Evolutionary conservation across 108 stramenopile genomes (phyloP), one percentile per base, ranked within the genome.

Genomic region (Cyclostephanos tholiformis): DNA sequence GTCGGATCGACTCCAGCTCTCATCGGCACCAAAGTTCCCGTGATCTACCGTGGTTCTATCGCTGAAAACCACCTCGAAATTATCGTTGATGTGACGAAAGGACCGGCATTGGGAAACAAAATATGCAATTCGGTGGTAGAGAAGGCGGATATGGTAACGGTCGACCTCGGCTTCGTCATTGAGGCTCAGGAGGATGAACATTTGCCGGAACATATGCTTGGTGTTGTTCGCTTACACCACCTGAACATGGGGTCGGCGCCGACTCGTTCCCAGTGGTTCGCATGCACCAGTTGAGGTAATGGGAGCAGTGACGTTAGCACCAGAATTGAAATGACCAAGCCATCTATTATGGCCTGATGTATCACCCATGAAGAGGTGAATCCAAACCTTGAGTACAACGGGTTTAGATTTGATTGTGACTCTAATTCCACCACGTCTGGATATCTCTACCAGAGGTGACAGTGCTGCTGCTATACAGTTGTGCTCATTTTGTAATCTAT

Each of bases 11-110:
- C 72, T 29, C 85, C 85, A 7, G 81, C 74, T 26, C 49, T 85
- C n/a, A 85, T 85, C 55, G 85, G 72, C n/a, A 73, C 82, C 2
- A 85, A 85, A 55, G 43, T 85, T 32, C 85, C 85, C 48, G 56
- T 72, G 39, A 65, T 78, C 6, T 85, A 82, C 60, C 50, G 41
- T 55, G 85, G 85, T 11, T 82, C 80, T 0, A 69, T 65, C 13
- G 67, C 75, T 43, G 81, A 82, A 36, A 82, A 82, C 46, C 83
- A 74, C 30, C 68, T 85, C 20, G 85, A 85, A 66, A 70, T 85
- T 14, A 60, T n/a, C 17, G 56, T 85, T 32, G 78, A 85, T 79
- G 85, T 85, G 0, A 75, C 85, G 9, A 65, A 69, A 35, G 85
- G 85, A 46, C 73, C 76, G 2, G 73, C 76, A 16, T 70, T 85